Evolutionary conservation across 441 rosid genomes (phyloP).

Genomic region (Bocquillonia castaneifolia): DNA sequence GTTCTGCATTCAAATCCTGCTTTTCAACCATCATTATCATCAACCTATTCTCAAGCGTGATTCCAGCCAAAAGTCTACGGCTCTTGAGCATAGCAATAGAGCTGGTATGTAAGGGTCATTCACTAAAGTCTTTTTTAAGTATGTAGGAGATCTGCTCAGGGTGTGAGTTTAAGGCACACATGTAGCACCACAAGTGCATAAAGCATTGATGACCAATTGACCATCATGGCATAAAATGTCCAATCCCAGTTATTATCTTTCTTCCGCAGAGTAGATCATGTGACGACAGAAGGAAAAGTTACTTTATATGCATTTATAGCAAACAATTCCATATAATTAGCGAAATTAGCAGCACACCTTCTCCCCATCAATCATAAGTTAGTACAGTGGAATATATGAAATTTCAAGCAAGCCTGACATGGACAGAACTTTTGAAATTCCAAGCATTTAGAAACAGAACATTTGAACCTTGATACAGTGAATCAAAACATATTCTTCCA

Average conservation of each 20-base stretch:
- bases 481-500: not conserved
- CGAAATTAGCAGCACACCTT: not conserved
- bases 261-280: not conserved
- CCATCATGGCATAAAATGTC: not conserved
- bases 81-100: not conserved
- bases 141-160: not conserved
- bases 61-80: not conserved
- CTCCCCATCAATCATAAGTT: not conserved
- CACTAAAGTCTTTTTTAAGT: no score
- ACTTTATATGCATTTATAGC: slow-evolving; percentile 2
- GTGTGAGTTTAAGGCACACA: not conserved
- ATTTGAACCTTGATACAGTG: not conserved
- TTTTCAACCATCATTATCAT: not conserved
- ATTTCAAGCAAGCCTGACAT: not conserved
- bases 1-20: not conserved
- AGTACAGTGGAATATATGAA: not conserved
- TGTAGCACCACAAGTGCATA: not conserved
- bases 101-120: no score
- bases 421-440: not conserved
- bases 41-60: not conserved
- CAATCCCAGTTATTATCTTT: not conserved
- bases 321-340: not conserved
- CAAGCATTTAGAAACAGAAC: not conserved
- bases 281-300: not conserved
- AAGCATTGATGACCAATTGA: not conserved